A percentile compares a stretch with the other conserved stretches of the same genome.
Conservation (phyloP, 202 grass and related monocot species). For the Panicum virgatum region DNA sequence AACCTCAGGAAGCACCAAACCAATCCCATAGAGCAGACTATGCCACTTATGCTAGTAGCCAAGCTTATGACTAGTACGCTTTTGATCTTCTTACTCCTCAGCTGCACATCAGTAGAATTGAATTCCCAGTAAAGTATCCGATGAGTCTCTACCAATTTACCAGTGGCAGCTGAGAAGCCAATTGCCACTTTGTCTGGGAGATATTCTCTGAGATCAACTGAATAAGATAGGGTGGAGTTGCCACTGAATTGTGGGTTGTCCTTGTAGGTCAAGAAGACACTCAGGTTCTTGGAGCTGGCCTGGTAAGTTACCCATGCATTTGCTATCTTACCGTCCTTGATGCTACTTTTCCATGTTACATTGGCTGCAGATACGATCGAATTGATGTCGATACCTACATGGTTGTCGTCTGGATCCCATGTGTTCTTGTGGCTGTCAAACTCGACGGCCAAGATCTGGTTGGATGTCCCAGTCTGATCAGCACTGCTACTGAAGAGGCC, state of each 20-base stretch:
- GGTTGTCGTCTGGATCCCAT: constrained; percentile 54
- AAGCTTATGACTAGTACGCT: constrained; percentile 35
- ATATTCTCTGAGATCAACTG: constrained; percentile 51
- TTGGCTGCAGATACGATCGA: constrained; percentile 45
- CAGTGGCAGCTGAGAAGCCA: constrained; percentile 72
- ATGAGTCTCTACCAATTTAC: constrained; percentile 47
- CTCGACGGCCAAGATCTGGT: constrained; percentile 60
- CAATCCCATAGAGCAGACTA: constrained; percentile 41
- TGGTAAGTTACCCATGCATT: constrained; percentile 65
- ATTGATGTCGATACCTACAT: constrained; percentile 73
- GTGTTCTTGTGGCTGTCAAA: constrained; percentile 54
- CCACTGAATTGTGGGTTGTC: constrained; percentile 36
- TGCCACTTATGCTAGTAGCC: neutral
- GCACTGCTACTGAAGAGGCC: constrained; percentile 46
- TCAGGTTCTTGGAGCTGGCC: constrained; percentile 53
- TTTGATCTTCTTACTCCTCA: constrained; percentile 37
- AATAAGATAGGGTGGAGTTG: constrained; percentile 48
- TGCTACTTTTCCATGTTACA: constrained; percentile 34
- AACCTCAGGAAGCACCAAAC: constrained; percentile 46
- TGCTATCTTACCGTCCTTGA: constrained; percentile 45
- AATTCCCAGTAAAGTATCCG: constrained; percentile 86
- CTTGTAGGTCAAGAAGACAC: constrained; percentile 53
- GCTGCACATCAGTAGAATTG: constrained; percentile 49
- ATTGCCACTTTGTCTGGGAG: constrained; percentile 63
- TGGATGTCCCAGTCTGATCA: constrained; percentile 18